Evolutionary conservation across 805 yeast species (phyloP), one percentile per base, ranked within the genome.

Genomic region (Candida fluviatilis): DNA sequence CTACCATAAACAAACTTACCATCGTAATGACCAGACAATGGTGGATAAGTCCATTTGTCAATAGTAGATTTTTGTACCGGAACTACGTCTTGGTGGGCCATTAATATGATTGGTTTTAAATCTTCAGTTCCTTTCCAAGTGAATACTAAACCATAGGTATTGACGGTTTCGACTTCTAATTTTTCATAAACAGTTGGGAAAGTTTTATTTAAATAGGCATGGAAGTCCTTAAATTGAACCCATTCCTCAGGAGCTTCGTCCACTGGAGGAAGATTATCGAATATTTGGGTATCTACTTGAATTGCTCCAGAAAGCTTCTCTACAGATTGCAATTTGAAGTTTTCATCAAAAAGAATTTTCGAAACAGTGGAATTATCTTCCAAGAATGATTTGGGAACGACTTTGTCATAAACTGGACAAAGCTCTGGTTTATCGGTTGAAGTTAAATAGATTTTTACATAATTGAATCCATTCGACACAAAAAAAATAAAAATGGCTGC

Each of bases 21-120:
- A 50, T 87, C 95, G 53, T 65, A 84, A 49, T 71, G 65, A 2
- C 66, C 69, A n/a, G 51, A 57, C 42, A 78, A 83, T 4, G 95
- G 95, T 7, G 80, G 80, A 52, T 76, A 68, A 1, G 64, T 61
- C 95, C 95, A 86, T 39, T 74, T 65, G 19, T 54, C 56, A 36
- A 69, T 57, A 0, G 88, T 78, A 19, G 72, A 75, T 11, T 58
- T 55, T 47, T 78, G 83, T 8, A 84, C 82, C 1, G 95, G 95
- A 16, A 86, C 95, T 4, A 82, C 87, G 51, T 85, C 95, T 57
- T 76, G 82, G 54, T 85, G 95, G 0, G 90, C 90, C 54, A 80
- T 75, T 35, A 84, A 64, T 57, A 86, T 50, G 18, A 80, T 44
- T 11, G 95, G 95, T 55, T 82, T 80, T 12, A 83, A 88, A 14